A percentile compares a stretch with the other conserved stretches of the same genome.
Evolutionary conservation across 805 yeast genomes (phyloP).

Genomic region (Saccharomyces jurei): DNA sequence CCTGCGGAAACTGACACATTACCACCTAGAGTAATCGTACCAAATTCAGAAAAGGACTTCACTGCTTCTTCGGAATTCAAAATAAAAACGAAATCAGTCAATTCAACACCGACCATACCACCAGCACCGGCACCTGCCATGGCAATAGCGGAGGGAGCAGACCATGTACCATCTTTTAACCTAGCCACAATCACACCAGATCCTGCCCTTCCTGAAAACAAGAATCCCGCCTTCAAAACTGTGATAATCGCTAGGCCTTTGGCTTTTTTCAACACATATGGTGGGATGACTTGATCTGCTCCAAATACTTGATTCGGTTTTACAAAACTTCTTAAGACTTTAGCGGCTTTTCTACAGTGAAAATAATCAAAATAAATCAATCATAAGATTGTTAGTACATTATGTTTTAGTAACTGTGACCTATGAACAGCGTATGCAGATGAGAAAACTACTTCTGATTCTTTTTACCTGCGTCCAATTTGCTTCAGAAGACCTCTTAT

Average conservation of each 20-base stretch:
- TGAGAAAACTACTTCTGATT: not conserved
- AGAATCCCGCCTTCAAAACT: slow-evolving; percentile 93
- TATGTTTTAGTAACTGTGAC: not conserved
- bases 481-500: not conserved
- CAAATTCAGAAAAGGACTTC: slow-evolving; percentile 85
- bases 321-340: slow-evolving; percentile 76
- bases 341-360: slow-evolving; percentile 72
- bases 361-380: not conserved
- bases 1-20: slow-evolving; percentile 95
- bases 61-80: slow-evolving; percentile 85
- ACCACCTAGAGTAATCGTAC: slow-evolving; percentile 92
- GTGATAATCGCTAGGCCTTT: slow-evolving; percentile 89
- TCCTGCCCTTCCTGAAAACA: slow-evolving; percentile 96
- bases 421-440: not conserved
- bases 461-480: not conserved
- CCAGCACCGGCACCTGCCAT: slow-evolving; percentile 99
- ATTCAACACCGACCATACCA: slow-evolving; percentile 92
- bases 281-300: slow-evolving; percentile 84
- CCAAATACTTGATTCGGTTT: slow-evolving; percentile 93
- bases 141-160: slow-evolving; percentile 90
- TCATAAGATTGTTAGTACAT: not conserved
- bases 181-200: slow-evolving; percentile 93
- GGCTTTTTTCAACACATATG: slow-evolving; percentile 76
- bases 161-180: slow-evolving; percentile 91
- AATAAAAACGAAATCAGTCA: slow-evolving; percentile 94